Conservation (phyloP, 139 green algal species). For the Chlorella ohadii region DNA sequence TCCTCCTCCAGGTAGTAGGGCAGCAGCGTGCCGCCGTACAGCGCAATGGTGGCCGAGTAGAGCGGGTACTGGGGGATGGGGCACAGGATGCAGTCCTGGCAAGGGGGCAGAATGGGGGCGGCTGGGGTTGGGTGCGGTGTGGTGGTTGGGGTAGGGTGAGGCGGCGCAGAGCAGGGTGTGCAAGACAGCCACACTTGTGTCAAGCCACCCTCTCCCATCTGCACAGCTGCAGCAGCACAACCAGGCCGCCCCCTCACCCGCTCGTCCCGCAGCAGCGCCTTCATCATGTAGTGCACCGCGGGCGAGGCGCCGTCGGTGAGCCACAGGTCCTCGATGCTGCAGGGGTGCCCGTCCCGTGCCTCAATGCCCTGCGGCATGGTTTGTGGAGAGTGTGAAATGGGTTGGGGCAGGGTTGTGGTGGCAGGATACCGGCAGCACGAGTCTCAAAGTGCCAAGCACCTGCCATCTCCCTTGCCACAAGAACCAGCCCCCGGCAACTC, state of each 20-base stretch:
- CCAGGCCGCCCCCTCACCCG: slow-evolving; percentile 1
- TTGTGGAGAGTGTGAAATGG: too few species aligned
- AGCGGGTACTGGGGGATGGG: slow-evolving; percentile 92
- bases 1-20: slow-evolving; percentile 93
- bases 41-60: slow-evolving; percentile 82
- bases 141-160: neutral
- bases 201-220: too few species aligned
- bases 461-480: too few species aligned
- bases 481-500: too few species aligned
- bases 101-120: neutral
- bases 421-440: too few species aligned
- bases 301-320: slow-evolving; percentile 84
- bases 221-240: too few species aligned
- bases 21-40: slow-evolving; percentile 89
- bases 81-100: slow-evolving; percentile 63
- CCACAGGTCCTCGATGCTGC: slow-evolving; percentile 83
- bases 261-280: slow-evolving; percentile 66
- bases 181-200: neutral
- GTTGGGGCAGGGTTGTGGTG: too few species aligned
- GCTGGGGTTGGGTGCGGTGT: neutral
- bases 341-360: slow-evolving; percentile 73
- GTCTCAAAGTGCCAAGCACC: too few species aligned
- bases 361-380: slow-evolving; percentile 76
- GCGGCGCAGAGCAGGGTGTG: neutral
- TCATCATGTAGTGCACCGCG: slow-evolving; percentile 79